These are phyloP conservation scores for Candolleomyces aberdarensis DNA, from an alignment of 768 basidiomycete species.

Conservation along the genomic window DNA sequence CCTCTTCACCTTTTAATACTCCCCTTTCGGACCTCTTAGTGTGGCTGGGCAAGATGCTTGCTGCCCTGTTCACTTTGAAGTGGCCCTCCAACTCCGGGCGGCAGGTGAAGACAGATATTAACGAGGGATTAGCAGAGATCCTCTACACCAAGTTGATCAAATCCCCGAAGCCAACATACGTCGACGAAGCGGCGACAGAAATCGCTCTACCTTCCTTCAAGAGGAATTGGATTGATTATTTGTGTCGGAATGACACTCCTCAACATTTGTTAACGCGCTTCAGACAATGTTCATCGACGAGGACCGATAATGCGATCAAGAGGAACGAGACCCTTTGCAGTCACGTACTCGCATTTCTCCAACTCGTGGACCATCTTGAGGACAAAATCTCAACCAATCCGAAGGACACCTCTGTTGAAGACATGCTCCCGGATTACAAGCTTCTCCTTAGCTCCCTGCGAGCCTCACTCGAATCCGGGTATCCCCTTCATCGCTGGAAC, in stretches of 20 bases:
- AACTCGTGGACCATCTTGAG: background rate
- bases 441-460: background rate
- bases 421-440: background rate
- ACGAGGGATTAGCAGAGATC: background rate
- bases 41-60: background rate
- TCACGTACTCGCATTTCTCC: background rate
- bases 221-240: background rate
- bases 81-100: background rate
- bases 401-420: background rate
- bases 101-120: background rate
- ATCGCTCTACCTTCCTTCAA: background rate
- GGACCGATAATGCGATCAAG: background rate
- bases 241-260: conserved; percentile 1
- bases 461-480: background rate
- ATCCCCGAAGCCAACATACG: background rate
- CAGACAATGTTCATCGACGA: background rate
- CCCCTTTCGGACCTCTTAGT: conserved; percentile 4
- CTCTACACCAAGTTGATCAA: conserved; percentile 1
- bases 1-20: conserved; percentile 5
- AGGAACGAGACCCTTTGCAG: background rate
- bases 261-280: background rate
- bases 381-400: background rate
- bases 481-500: background rate
- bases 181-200: conserved; percentile 1
- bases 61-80: no score